These are phyloP conservation scores for Aspergillus tubingensis DNA, from an alignment of 2,329 filamentous ascomycete genomes.

Conservation along the genomic window DNA sequence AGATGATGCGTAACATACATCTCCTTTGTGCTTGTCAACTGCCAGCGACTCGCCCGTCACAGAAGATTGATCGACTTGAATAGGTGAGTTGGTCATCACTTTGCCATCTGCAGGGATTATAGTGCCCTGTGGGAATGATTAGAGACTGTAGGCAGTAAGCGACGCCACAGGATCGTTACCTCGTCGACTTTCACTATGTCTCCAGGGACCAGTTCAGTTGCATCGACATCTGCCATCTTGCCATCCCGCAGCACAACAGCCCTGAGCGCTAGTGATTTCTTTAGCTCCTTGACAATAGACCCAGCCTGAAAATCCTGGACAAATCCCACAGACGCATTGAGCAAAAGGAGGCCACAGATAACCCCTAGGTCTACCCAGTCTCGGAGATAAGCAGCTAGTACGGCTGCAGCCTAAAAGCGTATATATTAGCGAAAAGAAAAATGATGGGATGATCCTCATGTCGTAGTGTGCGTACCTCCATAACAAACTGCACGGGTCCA, in stretches of 20 bases:
- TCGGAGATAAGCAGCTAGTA: constrained; percentile 78
- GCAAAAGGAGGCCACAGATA: constrained; percentile 77
- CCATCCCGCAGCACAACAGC: constrained; percentile 84
- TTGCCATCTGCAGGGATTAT: constrained; percentile 88
- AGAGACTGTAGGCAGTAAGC: constrained; percentile 11
- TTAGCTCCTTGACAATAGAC: constrained; percentile 86
- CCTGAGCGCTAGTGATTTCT: constrained; percentile 87
- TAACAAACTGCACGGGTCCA: constrained; percentile 89
- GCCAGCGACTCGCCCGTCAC: constrained; percentile 91
- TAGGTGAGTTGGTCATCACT: constrained; percentile 79
- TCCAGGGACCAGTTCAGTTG: constrained; percentile 81
- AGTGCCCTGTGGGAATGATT: constrained; percentile 59
- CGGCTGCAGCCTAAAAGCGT: constrained; percentile 62
- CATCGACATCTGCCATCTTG: constrained; percentile 74
- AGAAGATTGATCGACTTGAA: constrained; percentile 88
- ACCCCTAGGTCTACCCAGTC: constrained; percentile 95
- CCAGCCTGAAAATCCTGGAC: constrained; percentile 87
- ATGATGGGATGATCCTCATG: background rate
- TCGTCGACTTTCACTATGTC: constrained; percentile 90
- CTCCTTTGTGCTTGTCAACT: constrained; percentile 81
- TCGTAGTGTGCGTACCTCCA: constrained; percentile 66
- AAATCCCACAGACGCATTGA: constrained; percentile 85
- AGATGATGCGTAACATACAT: constrained; percentile 81
- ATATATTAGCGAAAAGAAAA: constrained; percentile 3
- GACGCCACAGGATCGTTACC: constrained; percentile 35